Conservation (phyloP, 192 early-diverging fungal species). For the Dissophora ornata region DNA sequence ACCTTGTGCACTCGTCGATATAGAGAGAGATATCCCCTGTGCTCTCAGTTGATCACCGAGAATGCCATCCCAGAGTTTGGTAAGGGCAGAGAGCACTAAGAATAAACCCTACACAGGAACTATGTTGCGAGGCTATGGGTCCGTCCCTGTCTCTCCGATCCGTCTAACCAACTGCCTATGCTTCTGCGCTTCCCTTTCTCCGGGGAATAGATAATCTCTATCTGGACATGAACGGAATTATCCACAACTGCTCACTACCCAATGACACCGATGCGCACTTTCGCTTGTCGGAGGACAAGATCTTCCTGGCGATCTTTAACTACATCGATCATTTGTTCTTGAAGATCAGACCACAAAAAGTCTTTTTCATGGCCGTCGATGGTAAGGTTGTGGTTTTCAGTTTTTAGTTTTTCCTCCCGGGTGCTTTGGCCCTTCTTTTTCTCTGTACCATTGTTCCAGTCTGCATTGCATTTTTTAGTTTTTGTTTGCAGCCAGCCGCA, state of each 20-base stretch:
- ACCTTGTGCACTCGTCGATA: background rate
- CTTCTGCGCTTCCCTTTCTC: background rate
- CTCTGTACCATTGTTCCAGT: too few relatives aligned
- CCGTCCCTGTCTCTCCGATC: conserved; percentile 1
- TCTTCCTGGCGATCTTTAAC: conserved; percentile 93
- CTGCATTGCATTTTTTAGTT: too few relatives aligned
- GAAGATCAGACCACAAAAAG: conserved; percentile 92
- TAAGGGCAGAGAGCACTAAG: conserved; percentile 53
- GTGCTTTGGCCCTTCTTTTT: background rate
- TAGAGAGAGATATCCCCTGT: conserved; percentile 95
- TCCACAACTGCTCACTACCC: conserved; percentile 96
- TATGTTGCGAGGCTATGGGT: too few relatives aligned
- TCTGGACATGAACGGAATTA: conserved; percentile 99
- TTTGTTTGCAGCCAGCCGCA: too few relatives aligned
- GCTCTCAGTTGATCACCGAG: conserved; percentile 89
- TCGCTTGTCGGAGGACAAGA: conserved; percentile 92
- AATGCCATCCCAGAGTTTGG: conserved; percentile 95
- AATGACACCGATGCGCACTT: conserved; percentile 91
- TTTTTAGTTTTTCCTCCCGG: background rate
- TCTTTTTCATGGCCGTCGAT: conserved; percentile 96
- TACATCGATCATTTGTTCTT: conserved; percentile 95
- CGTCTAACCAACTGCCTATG: background rate
- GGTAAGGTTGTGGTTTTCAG: conserved; percentile 43
- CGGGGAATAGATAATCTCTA: conserved; percentile 88
- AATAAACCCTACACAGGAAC: too few relatives aligned